Percentiles rank a stretch among this genome's conserved stretches.
These are phyloP conservation scores for Solanum hybrid DNA, from an alignment of 305 asterid species.

Conservation along the genomic window DNA sequence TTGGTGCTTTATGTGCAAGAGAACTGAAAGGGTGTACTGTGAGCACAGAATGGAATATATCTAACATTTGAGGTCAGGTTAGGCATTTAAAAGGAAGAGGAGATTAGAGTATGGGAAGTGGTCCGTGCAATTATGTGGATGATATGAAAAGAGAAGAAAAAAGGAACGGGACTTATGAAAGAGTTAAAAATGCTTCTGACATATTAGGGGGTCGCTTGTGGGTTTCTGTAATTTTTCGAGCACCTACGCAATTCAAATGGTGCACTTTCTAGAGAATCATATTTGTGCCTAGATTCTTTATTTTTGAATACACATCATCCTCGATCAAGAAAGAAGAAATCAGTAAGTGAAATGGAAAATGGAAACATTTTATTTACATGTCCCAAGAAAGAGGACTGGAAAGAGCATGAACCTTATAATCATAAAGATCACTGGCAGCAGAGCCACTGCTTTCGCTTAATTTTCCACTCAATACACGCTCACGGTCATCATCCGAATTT, in stretches of 20 bases:
- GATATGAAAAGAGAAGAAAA: not conserved
- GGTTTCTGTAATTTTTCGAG: not conserved
- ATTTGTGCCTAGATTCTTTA: not conserved
- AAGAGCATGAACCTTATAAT: constrained; percentile 60
- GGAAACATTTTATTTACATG: not conserved
- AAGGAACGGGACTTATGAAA: not conserved
- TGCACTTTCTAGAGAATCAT: not conserved
- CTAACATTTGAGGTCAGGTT: not conserved
- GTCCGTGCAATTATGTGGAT: not conserved
- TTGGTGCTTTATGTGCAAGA: not conserved
- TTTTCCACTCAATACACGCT: constrained; percentile 89
- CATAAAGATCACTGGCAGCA: constrained; percentile 87
- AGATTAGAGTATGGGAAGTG: not conserved
- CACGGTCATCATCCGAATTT: constrained; percentile 66
- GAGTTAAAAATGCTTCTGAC: not conserved
- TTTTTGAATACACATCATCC: not conserved
- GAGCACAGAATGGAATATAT: not conserved
- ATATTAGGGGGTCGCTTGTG: not conserved
- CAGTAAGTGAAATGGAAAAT: not conserved
- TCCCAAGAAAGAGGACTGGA: not conserved
- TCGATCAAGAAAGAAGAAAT: not conserved
- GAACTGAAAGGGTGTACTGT: not conserved
- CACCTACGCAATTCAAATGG: not conserved
- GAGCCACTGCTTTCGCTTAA: constrained; percentile 96
- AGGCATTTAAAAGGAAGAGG: not conserved